Conservation (phyloP, 371 early-diverging fungal genomes). For the Mucor irregularis region DNA sequence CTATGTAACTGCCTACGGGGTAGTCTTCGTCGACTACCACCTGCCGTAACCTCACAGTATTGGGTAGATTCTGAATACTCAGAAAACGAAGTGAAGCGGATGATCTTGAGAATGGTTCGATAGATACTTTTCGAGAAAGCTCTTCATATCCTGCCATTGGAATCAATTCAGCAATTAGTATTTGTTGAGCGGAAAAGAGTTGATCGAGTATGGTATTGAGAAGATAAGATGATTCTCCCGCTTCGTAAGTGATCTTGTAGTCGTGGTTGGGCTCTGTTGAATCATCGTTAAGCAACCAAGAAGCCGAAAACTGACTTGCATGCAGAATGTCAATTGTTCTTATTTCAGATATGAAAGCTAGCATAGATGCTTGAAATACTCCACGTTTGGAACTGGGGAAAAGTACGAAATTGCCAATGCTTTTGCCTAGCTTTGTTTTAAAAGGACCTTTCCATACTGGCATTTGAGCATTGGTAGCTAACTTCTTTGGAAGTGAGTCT, state of each 20-base stretch:
- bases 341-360: slow-evolving; percentile 7
- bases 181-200: background rate
- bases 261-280: background rate
- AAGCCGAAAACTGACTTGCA: slow-evolving; percentile 9
- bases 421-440: slow-evolving; percentile 2
- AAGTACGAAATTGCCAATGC: background rate
- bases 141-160: slow-evolving; percentile 1
- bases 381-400: background rate
- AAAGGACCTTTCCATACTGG: slow-evolving; percentile 20
- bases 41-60: background rate
- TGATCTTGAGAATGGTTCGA: slow-evolving; percentile 6
- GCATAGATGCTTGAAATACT: background rate
- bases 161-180: slow-evolving; percentile 15
- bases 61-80: slow-evolving; percentile 3
- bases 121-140: background rate
- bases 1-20: background rate
- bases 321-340: background rate
- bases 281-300: background rate
- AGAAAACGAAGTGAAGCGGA: slow-evolving; percentile 12
- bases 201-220: background rate
- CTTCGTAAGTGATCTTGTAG: background rate
- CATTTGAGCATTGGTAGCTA: background rate
- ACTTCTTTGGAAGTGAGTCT: too few relatives aligned
- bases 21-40: background rate
- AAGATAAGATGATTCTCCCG: background rate